Conservation (phyloP, 768 basidiomycete genomes). For the Collybia mongolica region DNA sequence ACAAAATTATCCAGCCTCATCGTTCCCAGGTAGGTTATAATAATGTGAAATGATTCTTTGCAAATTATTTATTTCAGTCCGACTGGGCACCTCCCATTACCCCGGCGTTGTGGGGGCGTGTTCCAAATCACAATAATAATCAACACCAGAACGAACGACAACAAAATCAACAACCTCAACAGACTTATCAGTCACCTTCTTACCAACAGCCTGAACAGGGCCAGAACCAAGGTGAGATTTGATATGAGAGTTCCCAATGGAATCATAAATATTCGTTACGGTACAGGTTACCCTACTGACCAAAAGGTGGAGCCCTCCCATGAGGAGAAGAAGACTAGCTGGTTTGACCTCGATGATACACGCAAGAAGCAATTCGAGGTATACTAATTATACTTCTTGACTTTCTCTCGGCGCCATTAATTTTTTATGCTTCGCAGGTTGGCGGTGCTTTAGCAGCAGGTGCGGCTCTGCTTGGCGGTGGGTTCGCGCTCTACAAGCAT, state of each 20-base stretch:
- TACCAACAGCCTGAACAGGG: slow-evolving; percentile 11
- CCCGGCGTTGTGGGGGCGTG: slow-evolving; percentile 64
- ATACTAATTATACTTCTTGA: slow-evolving; percentile 3
- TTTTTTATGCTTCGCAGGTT: slow-evolving; percentile 37
- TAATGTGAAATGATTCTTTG: background rate
- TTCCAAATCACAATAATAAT: slow-evolving; percentile 20
- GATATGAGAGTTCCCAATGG: no score
- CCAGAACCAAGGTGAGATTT: background rate
- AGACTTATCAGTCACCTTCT: slow-evolving; percentile 16
- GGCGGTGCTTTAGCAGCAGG: slow-evolving; percentile 65
- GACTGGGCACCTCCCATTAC: slow-evolving; percentile 67
- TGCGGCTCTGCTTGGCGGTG: slow-evolving; percentile 49
- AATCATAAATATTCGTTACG: background rate
- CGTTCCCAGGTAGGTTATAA: slow-evolving; percentile 51
- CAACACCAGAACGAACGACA: slow-evolving; percentile 18
- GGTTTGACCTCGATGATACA: slow-evolving; percentile 54
- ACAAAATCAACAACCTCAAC: slow-evolving; percentile 1
- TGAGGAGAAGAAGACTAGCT: slow-evolving; percentile 51
- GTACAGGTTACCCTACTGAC: background rate
- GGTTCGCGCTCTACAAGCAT: slow-evolving; percentile 48
- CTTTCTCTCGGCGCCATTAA: background rate
- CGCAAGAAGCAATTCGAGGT: slow-evolving; percentile 63
- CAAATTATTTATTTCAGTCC: slow-evolving; percentile 32
- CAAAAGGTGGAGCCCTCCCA: slow-evolving; percentile 16
- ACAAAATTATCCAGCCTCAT: slow-evolving; percentile 75